phyloP scores from a whole-genome alignment of 805 yeast species.

The Hanseniaspora guilliermondii region DNA sequence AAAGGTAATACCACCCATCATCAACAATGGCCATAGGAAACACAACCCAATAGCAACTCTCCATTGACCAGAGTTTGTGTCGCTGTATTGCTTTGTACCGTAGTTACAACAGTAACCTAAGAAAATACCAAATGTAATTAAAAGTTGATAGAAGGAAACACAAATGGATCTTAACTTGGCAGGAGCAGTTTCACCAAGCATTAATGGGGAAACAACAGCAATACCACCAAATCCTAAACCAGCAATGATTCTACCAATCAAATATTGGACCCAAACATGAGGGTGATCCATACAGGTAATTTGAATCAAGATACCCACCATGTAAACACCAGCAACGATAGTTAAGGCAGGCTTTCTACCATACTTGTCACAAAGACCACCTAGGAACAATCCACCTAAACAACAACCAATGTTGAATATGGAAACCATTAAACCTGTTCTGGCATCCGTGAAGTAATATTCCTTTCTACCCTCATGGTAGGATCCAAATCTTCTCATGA shows the following conservation, averaged over 20 bases:
- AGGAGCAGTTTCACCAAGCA: constrained; percentile 36
- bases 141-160: constrained; percentile 58
- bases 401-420: constrained; percentile 67
- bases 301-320: constrained; percentile 56
- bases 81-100: constrained; percentile 35
- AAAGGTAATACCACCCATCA: constrained; percentile 31
- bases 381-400: constrained; percentile 51
- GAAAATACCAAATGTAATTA: constrained; percentile 63
- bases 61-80: constrained; percentile 48
- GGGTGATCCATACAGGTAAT: constrained; percentile 32
- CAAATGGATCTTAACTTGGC: constrained; percentile 52
- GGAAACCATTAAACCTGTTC: constrained; percentile 47
- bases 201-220: constrained; percentile 63
- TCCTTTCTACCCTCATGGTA: constrained; percentile 21
- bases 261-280: constrained; percentile 54
- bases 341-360: constrained; percentile 58
- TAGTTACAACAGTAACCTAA: constrained; percentile 63
- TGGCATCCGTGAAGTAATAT: constrained; percentile 37
- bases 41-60: constrained; percentile 56
- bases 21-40: constrained; percentile 35
- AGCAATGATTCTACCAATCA: constrained; percentile 53
- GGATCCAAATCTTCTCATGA: constrained; percentile 46
- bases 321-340: constrained; percentile 48
- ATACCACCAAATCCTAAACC: constrained; percentile 72
- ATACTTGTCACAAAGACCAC: constrained; percentile 46